Evolutionary conservation across 441 rosid genomes (phyloP).

Genomic region (Gossypium davidsonii): DNA sequence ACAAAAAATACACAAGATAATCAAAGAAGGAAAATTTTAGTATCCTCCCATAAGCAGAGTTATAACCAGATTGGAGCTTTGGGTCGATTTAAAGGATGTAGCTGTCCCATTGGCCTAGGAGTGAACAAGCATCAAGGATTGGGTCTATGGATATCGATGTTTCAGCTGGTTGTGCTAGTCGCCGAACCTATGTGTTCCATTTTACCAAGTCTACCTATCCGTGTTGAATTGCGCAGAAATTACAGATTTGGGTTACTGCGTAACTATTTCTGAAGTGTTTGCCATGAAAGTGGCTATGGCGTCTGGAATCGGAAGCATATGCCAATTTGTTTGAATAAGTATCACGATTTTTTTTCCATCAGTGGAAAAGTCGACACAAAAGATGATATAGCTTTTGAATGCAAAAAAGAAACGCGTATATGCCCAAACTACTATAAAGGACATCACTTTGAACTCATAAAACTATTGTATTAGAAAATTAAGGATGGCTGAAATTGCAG

Average conservation of each 20-base stretch:
- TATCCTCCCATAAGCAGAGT: background rate
- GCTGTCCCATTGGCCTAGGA: background rate
- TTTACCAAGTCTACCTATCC: background rate
- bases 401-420: background rate
- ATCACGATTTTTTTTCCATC: background rate
- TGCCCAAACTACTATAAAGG: background rate
- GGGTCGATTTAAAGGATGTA: background rate
- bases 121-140: too few relatives aligned
- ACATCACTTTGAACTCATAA: background rate
- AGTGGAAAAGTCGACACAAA: background rate
- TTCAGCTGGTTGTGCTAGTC: background rate
- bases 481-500: slow-evolving; percentile 45
- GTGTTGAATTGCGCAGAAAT: background rate
- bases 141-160: background rate
- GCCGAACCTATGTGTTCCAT: background rate
- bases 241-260: background rate
- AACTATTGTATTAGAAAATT: background rate
- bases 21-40: background rate
- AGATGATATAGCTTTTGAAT: background rate
- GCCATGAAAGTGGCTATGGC: background rate
- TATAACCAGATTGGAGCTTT: background rate
- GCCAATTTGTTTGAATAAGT: background rate
- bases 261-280: background rate
- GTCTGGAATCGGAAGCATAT: background rate
- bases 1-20: background rate